phyloP scores from a whole-genome alignment of 2,329 filamentous ascomycete species.

The Venturiaceae sp. region DNA sequence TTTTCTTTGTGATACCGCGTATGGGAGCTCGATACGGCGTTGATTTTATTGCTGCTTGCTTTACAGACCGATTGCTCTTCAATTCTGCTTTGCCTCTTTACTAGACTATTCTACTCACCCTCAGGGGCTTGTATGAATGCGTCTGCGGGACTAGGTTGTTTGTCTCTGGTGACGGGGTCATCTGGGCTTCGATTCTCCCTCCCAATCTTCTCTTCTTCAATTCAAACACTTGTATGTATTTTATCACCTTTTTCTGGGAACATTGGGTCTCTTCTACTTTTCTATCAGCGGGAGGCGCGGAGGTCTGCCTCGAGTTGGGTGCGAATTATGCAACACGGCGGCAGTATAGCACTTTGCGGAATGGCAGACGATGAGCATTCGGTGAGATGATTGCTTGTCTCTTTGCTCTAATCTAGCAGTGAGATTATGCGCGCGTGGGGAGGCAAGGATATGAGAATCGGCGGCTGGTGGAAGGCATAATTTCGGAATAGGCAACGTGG shows the following conservation, averaged over 20 bases:
- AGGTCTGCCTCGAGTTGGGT: not conserved
- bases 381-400: too few species aligned
- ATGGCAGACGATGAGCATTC: too few species aligned
- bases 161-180: not conserved
- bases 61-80: too few species aligned
- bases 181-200: not conserved
- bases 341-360: too few species aligned
- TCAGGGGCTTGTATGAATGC: not conserved
- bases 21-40: not conserved
- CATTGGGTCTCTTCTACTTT: not conserved
- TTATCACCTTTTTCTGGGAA: not conserved
- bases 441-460: not conserved
- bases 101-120: not conserved
- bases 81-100: too few species aligned
- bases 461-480: not conserved
- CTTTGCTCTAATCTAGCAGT: too few species aligned
- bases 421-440: not conserved
- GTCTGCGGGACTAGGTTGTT: not conserved
- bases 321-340: too few species aligned
- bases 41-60: not conserved
- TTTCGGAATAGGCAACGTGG: not conserved
- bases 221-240: not conserved
- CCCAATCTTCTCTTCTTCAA: not conserved
- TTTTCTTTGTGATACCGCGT: not conserved
- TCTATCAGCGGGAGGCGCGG: not conserved